Base-by-base conservation (phyloP, 2,329 filamentous ascomycete genomes). In the Calonectria pseudoturangicola region DNA sequence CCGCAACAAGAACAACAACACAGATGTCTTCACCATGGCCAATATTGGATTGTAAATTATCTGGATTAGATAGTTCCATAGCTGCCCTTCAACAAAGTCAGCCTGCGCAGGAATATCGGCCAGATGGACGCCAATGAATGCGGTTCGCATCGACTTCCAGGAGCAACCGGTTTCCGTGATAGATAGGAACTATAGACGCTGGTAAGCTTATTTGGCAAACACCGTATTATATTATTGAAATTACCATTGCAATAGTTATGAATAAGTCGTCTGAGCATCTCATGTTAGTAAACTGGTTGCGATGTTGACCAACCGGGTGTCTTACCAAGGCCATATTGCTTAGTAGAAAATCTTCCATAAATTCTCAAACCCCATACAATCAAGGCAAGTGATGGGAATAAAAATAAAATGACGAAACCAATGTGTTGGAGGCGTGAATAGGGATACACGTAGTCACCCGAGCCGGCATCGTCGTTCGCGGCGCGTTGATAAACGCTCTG, bases 11-110 rank as follows among this genome's bases (percentile, higher is more conserved):
- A 87, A 87, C 7, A 87, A 68, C 3, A 88, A 81, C 18, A 87
- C 81, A 4, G 86, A 87, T 5, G 83, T 81, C 74, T 88, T 88
- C 68, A 87, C 84, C 12, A 88, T 79, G 47, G 85, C 85, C 7
- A 88, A 78, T 45, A 87, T 84, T 0, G 86, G 86, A 64, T 86
- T 87, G 80, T 88, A 87, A 1, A 85, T 77, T 10, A 86, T 76
- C 51, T 86, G 83, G 43, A 83, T 83, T 21, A 83, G 75, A 50
- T 83, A 87, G 75, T 82, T 83, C 81, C 81, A 85, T 70, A 79
- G 75, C 68, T 79, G 73, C 16, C 73, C 79, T 2, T 73, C 72
- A 7, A 80, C 71, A n/a, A 78, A 43, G 30, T 74, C 72, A 18
- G 71, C 71, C 18, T 75, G 71, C 64, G 80, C 78, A 41, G 83